Evolutionary conservation across 441 rosid species (phyloP).

Genomic region (Pelargonium australe): DNA sequence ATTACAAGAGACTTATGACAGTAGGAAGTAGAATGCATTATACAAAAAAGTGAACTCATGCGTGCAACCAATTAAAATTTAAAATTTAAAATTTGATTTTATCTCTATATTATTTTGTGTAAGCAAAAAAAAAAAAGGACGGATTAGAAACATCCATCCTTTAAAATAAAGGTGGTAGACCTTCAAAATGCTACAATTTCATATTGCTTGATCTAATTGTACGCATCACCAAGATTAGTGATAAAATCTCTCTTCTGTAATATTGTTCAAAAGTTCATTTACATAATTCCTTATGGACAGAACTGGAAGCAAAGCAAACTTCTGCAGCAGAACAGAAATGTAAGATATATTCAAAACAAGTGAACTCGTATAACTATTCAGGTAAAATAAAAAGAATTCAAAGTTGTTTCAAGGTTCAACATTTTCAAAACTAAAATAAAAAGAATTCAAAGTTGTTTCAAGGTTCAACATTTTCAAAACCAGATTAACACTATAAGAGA

Average conservation of each 20-base stretch:
- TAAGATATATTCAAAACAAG: not conserved
- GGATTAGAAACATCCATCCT: not conserved
- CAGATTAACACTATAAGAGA: not conserved
- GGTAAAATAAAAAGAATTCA: not conserved
- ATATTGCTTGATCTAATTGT: too few species aligned
- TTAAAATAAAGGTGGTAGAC: too few species aligned
- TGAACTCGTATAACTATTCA: too few species aligned
- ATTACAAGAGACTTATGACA: not conserved
- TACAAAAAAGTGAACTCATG: too few species aligned
- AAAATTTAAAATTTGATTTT: not conserved
- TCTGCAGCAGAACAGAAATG: not conserved
- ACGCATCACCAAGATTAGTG: too few species aligned
- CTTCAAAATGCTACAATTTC: too few species aligned
- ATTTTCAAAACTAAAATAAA: conserved; percentile 1
- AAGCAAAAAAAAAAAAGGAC: not conserved
- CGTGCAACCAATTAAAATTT: not conserved
- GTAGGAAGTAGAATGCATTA: too few species aligned
- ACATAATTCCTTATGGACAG: not conserved
- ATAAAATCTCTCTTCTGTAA: not conserved
- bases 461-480: not conserved
- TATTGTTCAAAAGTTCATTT: not conserved
- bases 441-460: not conserved
- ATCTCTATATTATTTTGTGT: not conserved
- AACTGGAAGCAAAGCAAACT: not conserved
- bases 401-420: not conserved